Evolutionary conservation across 768 basidiomycete species (phyloP).

Genomic region (Polyporus arcularius): DNA sequence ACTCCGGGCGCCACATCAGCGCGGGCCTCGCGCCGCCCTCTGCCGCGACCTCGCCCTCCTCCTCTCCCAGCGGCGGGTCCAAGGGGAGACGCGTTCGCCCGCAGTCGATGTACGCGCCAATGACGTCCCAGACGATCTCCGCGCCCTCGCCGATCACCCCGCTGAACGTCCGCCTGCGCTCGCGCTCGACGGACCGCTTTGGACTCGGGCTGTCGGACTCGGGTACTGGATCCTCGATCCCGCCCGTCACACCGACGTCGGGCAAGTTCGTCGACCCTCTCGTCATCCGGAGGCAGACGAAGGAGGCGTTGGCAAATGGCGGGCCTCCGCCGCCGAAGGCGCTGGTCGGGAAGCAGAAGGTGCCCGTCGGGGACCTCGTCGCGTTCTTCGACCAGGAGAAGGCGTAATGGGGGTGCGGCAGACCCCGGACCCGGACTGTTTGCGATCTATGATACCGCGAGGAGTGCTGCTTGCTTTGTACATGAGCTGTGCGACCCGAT

Average conservation of each 20-base stretch:
- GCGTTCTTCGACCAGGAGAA: slow-evolving; percentile 72
- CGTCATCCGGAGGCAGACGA: slow-evolving; percentile 65
- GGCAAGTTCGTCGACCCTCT: slow-evolving; percentile 79
- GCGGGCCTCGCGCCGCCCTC: slow-evolving; percentile 25
- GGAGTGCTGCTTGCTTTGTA: background rate
- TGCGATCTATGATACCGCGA: background rate
- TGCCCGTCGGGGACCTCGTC: slow-evolving; percentile 75
- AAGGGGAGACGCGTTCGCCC: slow-evolving; percentile 44
- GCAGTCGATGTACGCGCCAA: slow-evolving; percentile 55
- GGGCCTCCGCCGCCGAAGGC: slow-evolving; percentile 48
- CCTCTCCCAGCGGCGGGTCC: slow-evolving; percentile 26
- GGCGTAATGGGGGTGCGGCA: background rate
- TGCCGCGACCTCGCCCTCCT: slow-evolving; percentile 26
- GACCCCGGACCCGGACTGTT: no score
- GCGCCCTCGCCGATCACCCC: slow-evolving; percentile 32
- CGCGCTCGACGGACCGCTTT: slow-evolving; percentile 37
- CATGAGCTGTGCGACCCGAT: background rate
- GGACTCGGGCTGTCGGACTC: slow-evolving; percentile 21
- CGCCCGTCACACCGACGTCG: slow-evolving; percentile 31
- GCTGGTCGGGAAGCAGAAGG: slow-evolving; percentile 52
- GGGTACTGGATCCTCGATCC: slow-evolving; percentile 17
- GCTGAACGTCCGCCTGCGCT: slow-evolving; percentile 35
- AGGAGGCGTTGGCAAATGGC: slow-evolving; percentile 37
- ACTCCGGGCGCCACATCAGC: slow-evolving; percentile 28
- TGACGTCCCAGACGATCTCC: slow-evolving; percentile 24